These are phyloP conservation scores for Plasmodium vivax DNA, from an alignment of 169 alveolate species.

Conservation along the genomic window DNA sequence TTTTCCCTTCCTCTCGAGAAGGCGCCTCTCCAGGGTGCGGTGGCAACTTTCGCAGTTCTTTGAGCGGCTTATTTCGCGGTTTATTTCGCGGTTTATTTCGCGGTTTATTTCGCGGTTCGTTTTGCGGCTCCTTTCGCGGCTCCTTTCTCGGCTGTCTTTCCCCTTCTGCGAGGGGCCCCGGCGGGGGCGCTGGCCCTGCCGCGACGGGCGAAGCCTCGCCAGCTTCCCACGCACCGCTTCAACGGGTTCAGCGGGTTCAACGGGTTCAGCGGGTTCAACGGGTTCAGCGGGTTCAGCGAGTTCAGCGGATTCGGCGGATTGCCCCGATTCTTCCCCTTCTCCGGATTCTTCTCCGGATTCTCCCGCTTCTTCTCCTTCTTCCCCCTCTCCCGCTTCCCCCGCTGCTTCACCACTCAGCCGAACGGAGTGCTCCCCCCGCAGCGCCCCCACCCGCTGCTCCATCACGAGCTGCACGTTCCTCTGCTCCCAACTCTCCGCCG, in stretches of 20 bases:
- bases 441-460: conserved; percentile 12
- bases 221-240: background rate
- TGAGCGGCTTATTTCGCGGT: background rate
- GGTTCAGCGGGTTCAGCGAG: too few species aligned
- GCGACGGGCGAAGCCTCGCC: background rate
- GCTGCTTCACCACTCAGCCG: background rate
- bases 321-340: background rate
- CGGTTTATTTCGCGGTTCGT: background rate
- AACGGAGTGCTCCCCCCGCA: background rate
- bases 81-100: background rate
- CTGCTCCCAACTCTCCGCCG: background rate
- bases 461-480: conserved; percentile 8
- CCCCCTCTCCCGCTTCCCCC: background rate
- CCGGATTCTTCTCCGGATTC: background rate
- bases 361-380: background rate
- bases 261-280: too few species aligned
- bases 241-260: too few species aligned
- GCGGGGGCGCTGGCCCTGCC: background rate
- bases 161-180: background rate
- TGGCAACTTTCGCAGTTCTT: conserved; percentile 4
- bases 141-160: background rate
- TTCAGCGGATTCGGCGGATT: too few species aligned
- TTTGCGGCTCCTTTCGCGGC: background rate
- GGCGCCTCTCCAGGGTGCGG: background rate
- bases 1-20: conserved; percentile 20